Base-by-base conservation (phyloP, 2,329 filamentous ascomycete genomes). In the Arthrinium phaeospermum region DNA sequence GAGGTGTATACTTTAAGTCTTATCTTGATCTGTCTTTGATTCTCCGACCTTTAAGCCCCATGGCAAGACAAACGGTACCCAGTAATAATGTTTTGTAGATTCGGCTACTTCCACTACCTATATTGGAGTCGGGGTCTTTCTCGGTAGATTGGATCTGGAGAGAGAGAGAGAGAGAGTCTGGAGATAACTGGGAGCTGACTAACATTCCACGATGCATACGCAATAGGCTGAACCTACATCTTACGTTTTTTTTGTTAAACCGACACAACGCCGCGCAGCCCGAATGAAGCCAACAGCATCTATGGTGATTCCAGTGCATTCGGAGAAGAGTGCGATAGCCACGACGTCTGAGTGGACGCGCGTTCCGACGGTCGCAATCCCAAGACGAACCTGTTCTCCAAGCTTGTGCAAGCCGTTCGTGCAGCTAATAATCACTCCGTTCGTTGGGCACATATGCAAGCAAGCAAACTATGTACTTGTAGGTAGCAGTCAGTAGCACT, bases 121-220 rank as follows among this genome's bases (percentile, higher is more conserved):
- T 57, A 49, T 30, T 19, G 51, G 51, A 8, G 16, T 61, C 19
- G 51, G 51, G 13, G 24, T 27, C 37, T 41, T 13, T 27, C 51
- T 30, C 27, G 51, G 24, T 13, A 57, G 7, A 24, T 16, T 16
- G 24, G 13, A 16, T 22, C 46, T 1, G 51, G 27, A 57, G 51
- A 34, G 51, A 19, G 14, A 37, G 5, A 37, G 10, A 22, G 53
- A 22, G 27, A 4, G 19, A 61, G 30, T 61, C 53, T 37, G 53
- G 53, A 37, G 53, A 61, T 34, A 16, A 37, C 37, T 27, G 53
- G 19, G 53, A 61, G 53, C 53, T 61, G 53, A 61, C 53, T 61
- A 61, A 61, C 53, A 37, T 10, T 19, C 46, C n/a, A 49, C 46
- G 37, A 7, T 47, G 51, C 51, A 27, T 57, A 22, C 51, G n/a